Conservation (phyloP, 2,329 filamentous ascomycete genomes). For the Aspergillus calidoustus region DNA sequence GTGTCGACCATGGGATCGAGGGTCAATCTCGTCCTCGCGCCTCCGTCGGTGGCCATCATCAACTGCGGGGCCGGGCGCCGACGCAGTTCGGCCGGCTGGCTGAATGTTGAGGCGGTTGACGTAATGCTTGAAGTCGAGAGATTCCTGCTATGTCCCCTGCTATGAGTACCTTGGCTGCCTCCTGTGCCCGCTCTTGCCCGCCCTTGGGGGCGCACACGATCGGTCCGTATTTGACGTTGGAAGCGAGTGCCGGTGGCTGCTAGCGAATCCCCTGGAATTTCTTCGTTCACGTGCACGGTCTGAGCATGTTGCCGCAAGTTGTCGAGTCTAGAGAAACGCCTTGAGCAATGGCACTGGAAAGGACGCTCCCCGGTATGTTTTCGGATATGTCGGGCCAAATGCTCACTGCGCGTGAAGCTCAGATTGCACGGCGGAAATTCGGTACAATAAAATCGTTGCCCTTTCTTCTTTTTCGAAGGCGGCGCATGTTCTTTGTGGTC, state of each 20-base stretch:
- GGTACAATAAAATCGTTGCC: conserved; percentile 93
- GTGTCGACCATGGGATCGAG: conserved; percentile 62
- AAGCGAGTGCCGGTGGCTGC: conserved; percentile 91
- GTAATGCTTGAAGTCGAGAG: conserved; percentile 86
- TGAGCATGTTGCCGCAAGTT: conserved; percentile 96
- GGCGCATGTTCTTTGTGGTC: conserved; percentile 66
- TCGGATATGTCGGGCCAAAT: conserved; percentile 92
- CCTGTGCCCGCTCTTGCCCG: conserved; percentile 78
- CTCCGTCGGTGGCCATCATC: conserved; percentile 74
- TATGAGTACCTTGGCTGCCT: conserved; percentile 71
- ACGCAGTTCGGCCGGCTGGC: conserved; percentile 65
- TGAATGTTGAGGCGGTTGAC: conserved; percentile 72
- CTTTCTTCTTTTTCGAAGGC: conserved; percentile 92
- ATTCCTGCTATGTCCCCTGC: conserved; percentile 80
- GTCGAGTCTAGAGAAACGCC: conserved; percentile 90
- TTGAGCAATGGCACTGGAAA: conserved; percentile 93
- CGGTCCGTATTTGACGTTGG: conserved; percentile 87
- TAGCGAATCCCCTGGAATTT: conserved; percentile 90
- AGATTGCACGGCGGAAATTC: conserved; percentile 92
- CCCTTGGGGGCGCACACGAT: conserved; percentile 75
- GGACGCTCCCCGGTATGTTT: conserved; percentile 98
- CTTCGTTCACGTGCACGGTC: conserved; percentile 96
- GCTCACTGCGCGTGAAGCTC: conserved; percentile 95
- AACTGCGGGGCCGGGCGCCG: conserved; percentile 80
- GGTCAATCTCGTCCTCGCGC: conserved; percentile 60